Evolutionary conservation across 345 rosid genomes (phyloP), one percentile per base, ranked within the genome.

Genomic region (Tarenaya hassleriana): DNA sequence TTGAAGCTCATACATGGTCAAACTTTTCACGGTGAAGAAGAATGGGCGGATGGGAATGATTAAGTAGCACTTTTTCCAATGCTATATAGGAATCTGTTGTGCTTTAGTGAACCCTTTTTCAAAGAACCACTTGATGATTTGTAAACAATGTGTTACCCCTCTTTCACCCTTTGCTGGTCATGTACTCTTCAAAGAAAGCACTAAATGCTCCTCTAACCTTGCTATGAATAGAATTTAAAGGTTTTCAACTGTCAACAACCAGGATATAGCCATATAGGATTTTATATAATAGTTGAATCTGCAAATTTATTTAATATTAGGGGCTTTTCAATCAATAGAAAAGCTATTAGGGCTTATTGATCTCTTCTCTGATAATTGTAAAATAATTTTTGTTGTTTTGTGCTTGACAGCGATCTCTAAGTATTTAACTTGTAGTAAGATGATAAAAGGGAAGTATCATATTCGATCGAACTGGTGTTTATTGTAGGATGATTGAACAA

Each of bases 1-100:
- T 63, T 41, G 35, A 27, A 34, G 51, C 33, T 63, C 50, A 63
- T 41, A 41, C 53, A 38, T 41, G 32, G 32, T 20, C 1, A 40
- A 40, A 8, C 18, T 29, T 54, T 39, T 62, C 27, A 52, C 15
- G 31, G 29, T 46, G 29, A 46, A 55, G 14, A 46, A 48, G n/a
- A 16, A 19, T 10, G 29, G 18, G 18, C 16, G 14, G 24, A 37
- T 52, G 34, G 38, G 8, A 17, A 29, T 37, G 54, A 13, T 37
- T 37, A 5, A 46, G n/a, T n/a, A n/a, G n/a, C n/a, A n/a, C n/a
- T n/a, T n/a, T n/a, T n/a, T n/a, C n/a, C n/a, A n/a, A n/a, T n/a
- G n/a, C n/a, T n/a, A n/a, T n/a, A n/a, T n/a, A n/a, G n/a, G n/a
- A n/a, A n/a, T n/a, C n/a, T n/a, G n/a, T n/a, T n/a, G n/a, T n/a